Base-by-base conservation (phyloP, 306 rosid genomes). In the Dryas octopetala region DNA sequence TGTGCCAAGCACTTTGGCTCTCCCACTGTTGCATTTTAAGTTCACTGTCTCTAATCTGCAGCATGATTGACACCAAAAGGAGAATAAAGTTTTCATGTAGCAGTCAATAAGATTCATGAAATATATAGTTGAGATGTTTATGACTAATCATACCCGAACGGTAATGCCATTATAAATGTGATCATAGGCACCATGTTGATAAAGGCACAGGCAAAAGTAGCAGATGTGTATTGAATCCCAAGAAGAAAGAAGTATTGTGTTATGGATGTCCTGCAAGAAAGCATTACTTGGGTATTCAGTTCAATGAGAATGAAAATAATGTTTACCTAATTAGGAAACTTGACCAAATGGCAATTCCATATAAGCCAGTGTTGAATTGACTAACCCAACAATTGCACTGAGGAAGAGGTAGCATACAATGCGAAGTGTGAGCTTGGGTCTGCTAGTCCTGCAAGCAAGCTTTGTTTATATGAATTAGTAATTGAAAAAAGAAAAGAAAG, bases 171-270 rank as follows among this genome's bases (percentile, higher is more conserved):
- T 7, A 89, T 70, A 79, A 93, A 91, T 9, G 98, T 93, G 78
- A 84, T 12, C 65, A 87, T 88, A 9, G 98, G 98, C 58, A 93
- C 97, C 67, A 86, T 78, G 86, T 93, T 93, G 66, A 93, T 14
- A 54, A 93, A 93, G 73, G 98, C 98, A 72, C 91, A 88, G 28
- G 97, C 80, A 79, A 91, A 93, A 72, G 97, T 91, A 54, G 97
- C 97, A 32, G 98, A 93, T 13, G 98, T 93, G 76, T 91, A 86
- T 82, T 91, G 90, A 64, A 93, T 89, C 9, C 98, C 98, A 66
- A 91, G 74, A 76, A 93, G 97, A 86, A 89, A 91, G 58, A 89
- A 81, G 83, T 89, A 93, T 74, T 91, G 98, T 48, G 98, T 87
- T 19, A 86, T 75, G 9, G 98, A 93, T 68, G 97, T 83, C 85